Conservation (phyloP, 2,329 filamentous ascomycete species). For the Sclerotinia nivalis region DNA sequence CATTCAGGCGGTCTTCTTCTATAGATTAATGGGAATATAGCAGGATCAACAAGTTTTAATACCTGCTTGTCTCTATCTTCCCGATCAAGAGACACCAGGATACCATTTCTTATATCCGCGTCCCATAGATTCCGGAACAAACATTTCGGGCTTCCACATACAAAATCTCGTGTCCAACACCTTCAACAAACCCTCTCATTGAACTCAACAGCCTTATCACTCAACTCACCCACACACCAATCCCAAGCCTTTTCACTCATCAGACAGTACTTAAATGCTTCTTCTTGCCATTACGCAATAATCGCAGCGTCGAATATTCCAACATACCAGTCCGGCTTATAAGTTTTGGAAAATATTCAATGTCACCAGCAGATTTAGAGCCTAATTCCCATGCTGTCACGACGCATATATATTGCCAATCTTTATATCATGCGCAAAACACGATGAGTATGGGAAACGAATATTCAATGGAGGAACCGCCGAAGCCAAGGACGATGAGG, state of each 20-base stretch:
- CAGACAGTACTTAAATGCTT: not conserved
- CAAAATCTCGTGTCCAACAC: not conserved
- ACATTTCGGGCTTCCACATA: not conserved
- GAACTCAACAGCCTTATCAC: not conserved
- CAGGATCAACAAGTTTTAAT: not conserved
- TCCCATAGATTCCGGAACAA: not conserved
- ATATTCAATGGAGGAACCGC: not conserved
- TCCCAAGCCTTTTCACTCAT: not conserved
- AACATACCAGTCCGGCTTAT: not conserved
- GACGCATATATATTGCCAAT: not conserved
- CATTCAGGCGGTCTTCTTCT: not conserved
- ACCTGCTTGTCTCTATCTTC: not conserved
- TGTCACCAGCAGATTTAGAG: not conserved
- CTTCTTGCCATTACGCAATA: not conserved
- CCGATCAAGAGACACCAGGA: not conserved
- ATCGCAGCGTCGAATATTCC: not conserved
- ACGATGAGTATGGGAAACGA: not conserved
- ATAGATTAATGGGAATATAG: not conserved
- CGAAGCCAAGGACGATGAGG: not conserved
- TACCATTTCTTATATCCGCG: not conserved
- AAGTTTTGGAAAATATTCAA: not conserved
- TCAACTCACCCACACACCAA: not conserved
- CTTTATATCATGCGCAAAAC: not conserved
- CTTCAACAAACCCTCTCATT: not conserved
- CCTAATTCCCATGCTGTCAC: not conserved